Percentiles rank a stretch among this genome's conserved stretches.
phyloP scores from a whole-genome alignment of 495 filamentous ascomycete genomes.

The Cryomyces minteri region DNA sequence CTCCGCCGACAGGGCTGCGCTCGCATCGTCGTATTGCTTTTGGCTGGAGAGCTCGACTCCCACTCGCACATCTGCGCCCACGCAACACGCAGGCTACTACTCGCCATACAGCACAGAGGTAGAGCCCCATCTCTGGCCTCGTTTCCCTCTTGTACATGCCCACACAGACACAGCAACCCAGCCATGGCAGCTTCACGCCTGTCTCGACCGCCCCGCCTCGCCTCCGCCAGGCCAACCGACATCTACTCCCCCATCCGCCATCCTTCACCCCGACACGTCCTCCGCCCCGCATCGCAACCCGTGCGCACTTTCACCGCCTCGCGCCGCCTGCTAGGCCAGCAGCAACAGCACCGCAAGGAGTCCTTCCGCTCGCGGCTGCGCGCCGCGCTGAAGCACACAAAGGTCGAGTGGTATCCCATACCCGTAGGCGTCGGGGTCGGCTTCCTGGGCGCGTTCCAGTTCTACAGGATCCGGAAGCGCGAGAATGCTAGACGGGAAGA shows the following conservation, averaged over 20 bases:
- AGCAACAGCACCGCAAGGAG: conserved; percentile 26
- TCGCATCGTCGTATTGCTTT: no score
- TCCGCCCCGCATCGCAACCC: conserved; percentile 1
- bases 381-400: conserved; percentile 49
- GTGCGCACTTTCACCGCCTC: conserved; percentile 25
- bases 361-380: conserved; percentile 45
- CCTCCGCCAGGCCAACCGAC: background rate
- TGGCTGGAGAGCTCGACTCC: no score
- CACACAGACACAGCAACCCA: background rate
- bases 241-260: background rate
- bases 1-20: no score
- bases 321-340: conserved; percentile 22
- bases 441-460: conserved; percentile 67
- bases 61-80: no score
- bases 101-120: no score
- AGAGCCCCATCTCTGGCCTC: background rate
- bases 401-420: conserved; percentile 90
- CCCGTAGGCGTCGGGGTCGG: conserved; percentile 77
- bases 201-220: background rate
- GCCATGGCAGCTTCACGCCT: background rate
- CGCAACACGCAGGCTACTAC: no score
- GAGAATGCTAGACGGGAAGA: conserved; percentile 33
- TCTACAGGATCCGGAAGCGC: conserved; percentile 47
- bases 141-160: background rate
- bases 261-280: conserved; percentile 10